Evolutionary conservation across 2,329 filamentous ascomycete genomes (phyloP), one percentile per base, ranked within the genome.

Genomic region (Tolypocladium ophioglossoides): DNA sequence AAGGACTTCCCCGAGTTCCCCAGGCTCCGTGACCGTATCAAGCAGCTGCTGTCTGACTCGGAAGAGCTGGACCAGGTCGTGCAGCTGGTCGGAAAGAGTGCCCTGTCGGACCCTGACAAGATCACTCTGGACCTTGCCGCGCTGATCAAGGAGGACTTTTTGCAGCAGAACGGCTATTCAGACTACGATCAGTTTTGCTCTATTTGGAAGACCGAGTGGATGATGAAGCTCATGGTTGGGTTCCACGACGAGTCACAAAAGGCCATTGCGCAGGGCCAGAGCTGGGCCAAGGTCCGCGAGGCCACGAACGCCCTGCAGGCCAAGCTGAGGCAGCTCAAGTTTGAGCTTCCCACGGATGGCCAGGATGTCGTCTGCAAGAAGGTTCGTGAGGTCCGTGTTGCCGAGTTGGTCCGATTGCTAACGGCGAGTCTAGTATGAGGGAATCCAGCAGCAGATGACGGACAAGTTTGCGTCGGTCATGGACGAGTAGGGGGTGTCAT

Each of bases 171-270:
- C 76, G 94, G 94, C 59, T 99, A 99, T 83, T 94, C 88, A 62
- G 90, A 97, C 73, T 97, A 99, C 70, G 94, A 99, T 69, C 91
- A 97, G 76, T 99, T 95, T 84, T 99, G 94, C 69, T 94, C 94
- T 51, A 82, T 99, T 67, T 99, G 94, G 94, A 99, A 99, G 86
- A 99, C 94, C 0, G 88, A 95, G 72, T 99, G 94, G 86, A 97
- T 99, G 94, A 99, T 99, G 94, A 96, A 95, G 82, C 87, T 90
- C 60, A 97, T 99, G 85, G 89, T 99, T 79, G 89, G 86, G 55
- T 99, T 92, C 82, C 90, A 96, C 70, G 95, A 99, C 66, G 94
- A 99, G 78, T 86, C 90, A 27, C 92, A 97, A 72, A 97, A 96
- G 82, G 91, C 90, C 8, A 82, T 99, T 67, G 80, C 87, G 7